These are phyloP conservation scores for Penicillium sp. DNA, from an alignment of 2,329 filamentous ascomycete genomes.

Conservation along the genomic window DNA sequence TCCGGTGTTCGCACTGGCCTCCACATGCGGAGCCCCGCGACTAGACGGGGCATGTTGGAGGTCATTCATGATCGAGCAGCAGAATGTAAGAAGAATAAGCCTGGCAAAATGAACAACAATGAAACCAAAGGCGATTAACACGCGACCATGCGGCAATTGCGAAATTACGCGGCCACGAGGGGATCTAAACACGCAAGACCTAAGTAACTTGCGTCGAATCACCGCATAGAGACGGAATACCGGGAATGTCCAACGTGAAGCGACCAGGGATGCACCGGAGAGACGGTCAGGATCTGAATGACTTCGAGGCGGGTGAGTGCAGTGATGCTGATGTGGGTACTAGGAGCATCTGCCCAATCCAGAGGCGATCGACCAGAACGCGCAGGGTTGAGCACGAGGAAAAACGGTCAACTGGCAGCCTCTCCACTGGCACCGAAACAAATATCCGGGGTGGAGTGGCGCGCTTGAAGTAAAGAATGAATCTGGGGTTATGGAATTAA, in stretches of 20 bases:
- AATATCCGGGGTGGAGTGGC: not conserved
- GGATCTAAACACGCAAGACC: conserved; percentile 19
- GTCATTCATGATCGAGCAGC: conserved; percentile 18
- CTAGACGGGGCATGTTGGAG: conserved; percentile 7
- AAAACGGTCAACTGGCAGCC: conserved; percentile 14
- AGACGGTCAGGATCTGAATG: conserved; percentile 16
- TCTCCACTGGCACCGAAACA: conserved; percentile 2
- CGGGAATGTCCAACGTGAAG: conserved; percentile 20
- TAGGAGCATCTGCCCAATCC: conserved; percentile 20
- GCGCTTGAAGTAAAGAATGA: not conserved
- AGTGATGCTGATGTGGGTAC: conserved; percentile 6
- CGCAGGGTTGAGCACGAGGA: conserved; percentile 25
- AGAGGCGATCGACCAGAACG: conserved; percentile 26
- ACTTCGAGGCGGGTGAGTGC: conserved; percentile 11
- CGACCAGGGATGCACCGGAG: conserved; percentile 9
- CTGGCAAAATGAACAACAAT: not conserved
- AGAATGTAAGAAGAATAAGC: not conserved
- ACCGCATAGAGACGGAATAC: conserved; percentile 22
- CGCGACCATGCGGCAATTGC: conserved; percentile 18
- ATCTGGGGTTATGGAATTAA: not conserved
- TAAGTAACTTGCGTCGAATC: conserved; percentile 17
- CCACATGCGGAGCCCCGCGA: conserved; percentile 19
- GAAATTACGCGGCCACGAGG: conserved; percentile 14
- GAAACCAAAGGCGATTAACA: not conserved
- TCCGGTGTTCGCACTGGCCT: conserved; percentile 18